Evolutionary conservation across 2,329 filamentous ascomycete genomes (phyloP), one percentile per base, ranked within the genome.

Genomic region (Stemphylium vesicarium): DNA sequence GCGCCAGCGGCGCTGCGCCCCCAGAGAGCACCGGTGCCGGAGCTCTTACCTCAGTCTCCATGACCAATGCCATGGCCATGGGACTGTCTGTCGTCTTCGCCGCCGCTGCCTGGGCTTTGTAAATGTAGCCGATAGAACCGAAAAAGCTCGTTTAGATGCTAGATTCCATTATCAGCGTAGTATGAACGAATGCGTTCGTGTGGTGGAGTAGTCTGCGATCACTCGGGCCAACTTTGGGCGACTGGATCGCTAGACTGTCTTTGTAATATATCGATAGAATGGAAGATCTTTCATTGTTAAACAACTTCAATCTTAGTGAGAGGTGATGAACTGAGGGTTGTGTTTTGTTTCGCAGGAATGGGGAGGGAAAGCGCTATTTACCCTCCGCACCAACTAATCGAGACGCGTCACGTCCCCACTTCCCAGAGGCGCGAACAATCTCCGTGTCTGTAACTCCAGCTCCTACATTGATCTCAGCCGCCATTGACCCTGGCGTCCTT

Each of bases 31-130:
- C 51, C 16, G 56, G 57, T 33, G 62, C 55, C 0, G 57, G 56
- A 40, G 58, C 59, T 22, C 36, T 48, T 31, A 60, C 47, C 15
- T 63, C 65, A 2, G 59, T 66, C 1, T 60, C 64, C 5, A 37
- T 59, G 7, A 50, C 63, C 15, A 68, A 68, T 58, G 60, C 62
- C 24, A 65, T 65, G 59, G 60, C 65, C 24, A 62, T 70, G 59
- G 63, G 52, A 10, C 44, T 70, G 35, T 69, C 68, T 3, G 61
- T 65, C n/a, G 59, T 69, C 44, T 67, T 69, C 22, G 66, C 65
- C 12, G 46, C 60, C 7, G 65, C 64, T 43, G 58, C 62, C 18
- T 69, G 64, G 63, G 59, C 63, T 9, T 55, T 69, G 61, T 71
- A 67, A 50, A 33, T 22, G 26, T 29, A 11, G 9, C 16, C 12